A percentile compares a stretch with the other conserved stretches of the same genome.
Evolutionary conservation across 2,329 filamentous ascomycete species (phyloP).

Genomic region (Trichoderma lentiforme): DNA sequence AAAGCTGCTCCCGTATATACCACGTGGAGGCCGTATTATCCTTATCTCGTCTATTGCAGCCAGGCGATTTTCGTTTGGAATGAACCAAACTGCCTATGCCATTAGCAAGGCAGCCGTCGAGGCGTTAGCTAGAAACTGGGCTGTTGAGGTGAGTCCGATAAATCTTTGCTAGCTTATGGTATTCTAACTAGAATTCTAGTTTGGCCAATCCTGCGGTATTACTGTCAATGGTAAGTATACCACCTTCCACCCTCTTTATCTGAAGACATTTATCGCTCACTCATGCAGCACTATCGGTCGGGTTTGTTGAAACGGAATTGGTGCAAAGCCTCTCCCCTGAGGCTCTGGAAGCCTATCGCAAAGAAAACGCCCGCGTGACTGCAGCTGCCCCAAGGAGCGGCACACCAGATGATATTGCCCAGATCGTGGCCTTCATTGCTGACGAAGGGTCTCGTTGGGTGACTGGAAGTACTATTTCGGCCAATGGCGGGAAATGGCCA

Average conservation of each 20-base stretch:
- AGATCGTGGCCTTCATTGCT: conserved; percentile 32
- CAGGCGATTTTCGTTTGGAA: conserved; percentile 24
- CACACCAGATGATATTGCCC: conserved; percentile 31
- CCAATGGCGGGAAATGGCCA: conserved; percentile 28
- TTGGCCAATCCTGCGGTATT: not conserved
- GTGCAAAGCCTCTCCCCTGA: conserved; percentile 17
- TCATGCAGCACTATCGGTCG: conserved; percentile 31
- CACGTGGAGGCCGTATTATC: conserved; percentile 32
- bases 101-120: conserved; percentile 36
- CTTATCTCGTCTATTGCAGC: conserved; percentile 34
- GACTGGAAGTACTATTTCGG: conserved; percentile 29
- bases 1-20: conserved; percentile 29
- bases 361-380: conserved; percentile 30
- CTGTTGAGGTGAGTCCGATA: conserved; percentile 32
- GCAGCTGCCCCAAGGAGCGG: conserved; percentile 31
- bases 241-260: not conserved
- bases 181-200: not conserved
- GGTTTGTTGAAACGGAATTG: conserved; percentile 28
- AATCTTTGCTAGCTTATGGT: conserved; percentile 22
- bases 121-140: conserved; percentile 29
- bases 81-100: conserved; percentile 31
- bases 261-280: conserved; percentile 25
- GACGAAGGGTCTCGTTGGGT: conserved; percentile 30
- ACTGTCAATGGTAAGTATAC: not conserved
- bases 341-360: conserved; percentile 24